Percentiles rank a stretch among this genome's conserved stretches.
phyloP scores from a whole-genome alignment of 345 rosid genomes.

The Eucalyptus tenuipes region DNA sequence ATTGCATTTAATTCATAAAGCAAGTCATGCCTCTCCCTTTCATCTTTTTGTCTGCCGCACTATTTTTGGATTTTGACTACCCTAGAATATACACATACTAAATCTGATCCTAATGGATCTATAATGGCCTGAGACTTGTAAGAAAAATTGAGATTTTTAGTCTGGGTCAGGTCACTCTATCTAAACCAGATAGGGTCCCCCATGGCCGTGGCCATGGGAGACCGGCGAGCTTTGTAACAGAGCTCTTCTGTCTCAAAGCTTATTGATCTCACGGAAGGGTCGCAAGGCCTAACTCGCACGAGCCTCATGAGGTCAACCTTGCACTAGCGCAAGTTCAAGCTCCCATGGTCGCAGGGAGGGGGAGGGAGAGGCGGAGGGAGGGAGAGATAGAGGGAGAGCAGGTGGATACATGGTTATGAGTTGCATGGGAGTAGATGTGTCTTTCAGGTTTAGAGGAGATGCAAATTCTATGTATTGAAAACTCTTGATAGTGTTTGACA shows the following conservation, averaged over 20 bases:
- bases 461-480: not conserved
- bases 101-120: not conserved
- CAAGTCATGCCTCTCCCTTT: not conserved
- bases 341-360: not conserved
- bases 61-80: not conserved
- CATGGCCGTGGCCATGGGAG: not conserved
- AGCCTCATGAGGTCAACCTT: not conserved
- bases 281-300: not conserved
- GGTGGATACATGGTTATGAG: not conserved
- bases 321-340: not conserved
- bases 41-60: not conserved
- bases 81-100: not conserved
- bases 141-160: not conserved
- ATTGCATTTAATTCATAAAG: not conserved
- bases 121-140: not conserved
- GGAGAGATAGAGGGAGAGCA: not conserved
- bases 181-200: not conserved
- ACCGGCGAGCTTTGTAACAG: not conserved
- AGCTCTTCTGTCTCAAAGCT: not conserved
- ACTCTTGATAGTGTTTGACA: not conserved
- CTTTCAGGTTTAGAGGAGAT: not conserved
- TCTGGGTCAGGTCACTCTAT: not conserved
- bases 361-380: not conserved
- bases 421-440: not conserved
- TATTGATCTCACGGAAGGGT: not conserved